These are phyloP conservation scores for Strobilomyces confusus DNA, from an alignment of 768 basidiomycete species.

Conservation along the genomic window DNA sequence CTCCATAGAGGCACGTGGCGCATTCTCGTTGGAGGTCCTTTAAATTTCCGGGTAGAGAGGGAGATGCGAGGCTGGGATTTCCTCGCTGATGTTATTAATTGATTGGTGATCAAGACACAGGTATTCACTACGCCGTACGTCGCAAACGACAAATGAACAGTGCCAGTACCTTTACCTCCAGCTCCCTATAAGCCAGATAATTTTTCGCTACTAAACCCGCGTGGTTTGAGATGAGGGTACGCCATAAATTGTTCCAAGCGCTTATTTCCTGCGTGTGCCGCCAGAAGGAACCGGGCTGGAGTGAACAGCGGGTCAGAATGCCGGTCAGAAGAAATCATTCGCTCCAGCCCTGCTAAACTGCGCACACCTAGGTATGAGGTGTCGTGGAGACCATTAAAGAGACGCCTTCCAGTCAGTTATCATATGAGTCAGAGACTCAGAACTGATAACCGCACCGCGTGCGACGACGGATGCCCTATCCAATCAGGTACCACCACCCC, in stretches of 20 bases:
- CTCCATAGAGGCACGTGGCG: not conserved
- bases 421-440: not conserved
- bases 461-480: not conserved
- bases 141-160: not conserved
- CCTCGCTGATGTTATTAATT: not conserved
- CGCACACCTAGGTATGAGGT: not conserved
- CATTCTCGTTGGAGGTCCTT: not conserved
- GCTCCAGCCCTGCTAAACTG: not conserved
- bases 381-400: not conserved
- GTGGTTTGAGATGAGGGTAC: not conserved
- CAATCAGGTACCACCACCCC: not conserved
- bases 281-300: not conserved
- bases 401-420: not conserved
- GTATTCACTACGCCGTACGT: not conserved
- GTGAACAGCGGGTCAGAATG: not conserved
- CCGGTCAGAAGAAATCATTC: constrained; percentile 10
- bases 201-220: not conserved
- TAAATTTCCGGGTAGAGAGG: not conserved
- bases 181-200: not conserved
- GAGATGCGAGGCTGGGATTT: not conserved
- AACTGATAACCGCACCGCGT: not conserved
- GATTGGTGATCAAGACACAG: not conserved
- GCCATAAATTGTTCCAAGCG: not conserved
- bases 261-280: not conserved
- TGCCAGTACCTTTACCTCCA: not conserved